Conservation (phyloP, 1,284 basidiomycete genomes). For the Cerioporus squamosus region DNA sequence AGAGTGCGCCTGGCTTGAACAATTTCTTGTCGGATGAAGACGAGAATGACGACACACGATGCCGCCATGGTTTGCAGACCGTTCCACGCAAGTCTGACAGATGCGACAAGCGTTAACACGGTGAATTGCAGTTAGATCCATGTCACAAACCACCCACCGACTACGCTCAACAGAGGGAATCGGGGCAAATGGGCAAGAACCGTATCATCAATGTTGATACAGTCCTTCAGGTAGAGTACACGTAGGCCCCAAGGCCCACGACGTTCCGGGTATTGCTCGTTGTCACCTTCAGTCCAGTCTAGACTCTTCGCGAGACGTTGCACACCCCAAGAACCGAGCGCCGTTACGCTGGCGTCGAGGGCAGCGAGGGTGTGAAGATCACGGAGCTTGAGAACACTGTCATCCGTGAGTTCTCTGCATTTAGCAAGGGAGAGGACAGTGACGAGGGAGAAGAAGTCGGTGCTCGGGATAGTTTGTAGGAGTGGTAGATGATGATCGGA, state of each 20-base stretch:
- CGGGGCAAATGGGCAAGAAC: conserved; percentile 43
- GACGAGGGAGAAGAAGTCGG: conserved; percentile 60
- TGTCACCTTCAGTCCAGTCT: conserved; percentile 24
- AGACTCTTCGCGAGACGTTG: conserved; percentile 38
- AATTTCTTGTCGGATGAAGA: conserved; percentile 28
- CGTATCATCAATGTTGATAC: conserved; percentile 45
- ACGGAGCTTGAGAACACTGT: conserved; percentile 52
- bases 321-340: conserved; percentile 56
- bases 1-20: conserved; percentile 33
- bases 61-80: conserved; percentile 37
- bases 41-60: conserved; percentile 21
- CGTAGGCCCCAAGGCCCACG: conserved; percentile 62
- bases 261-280: conserved; percentile 16
- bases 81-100: conserved; percentile 58
- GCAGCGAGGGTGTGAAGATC: conserved; percentile 57
- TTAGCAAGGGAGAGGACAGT: conserved; percentile 61
- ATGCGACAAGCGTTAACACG: background rate
- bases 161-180: conserved; percentile 58
- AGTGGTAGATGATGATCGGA: conserved; percentile 55
- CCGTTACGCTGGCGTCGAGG: conserved; percentile 62
- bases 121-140: background rate
- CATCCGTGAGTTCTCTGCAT: conserved; percentile 58
- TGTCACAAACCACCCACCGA: conserved; percentile 46
- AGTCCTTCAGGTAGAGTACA: conserved; percentile 54
- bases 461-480: conserved; percentile 59